A percentile compares a stretch with the other conserved stretches of the same genome.
Conservation (phyloP, 2,329 filamentous ascomycete genomes). For the Alternaria sp. region DNA sequence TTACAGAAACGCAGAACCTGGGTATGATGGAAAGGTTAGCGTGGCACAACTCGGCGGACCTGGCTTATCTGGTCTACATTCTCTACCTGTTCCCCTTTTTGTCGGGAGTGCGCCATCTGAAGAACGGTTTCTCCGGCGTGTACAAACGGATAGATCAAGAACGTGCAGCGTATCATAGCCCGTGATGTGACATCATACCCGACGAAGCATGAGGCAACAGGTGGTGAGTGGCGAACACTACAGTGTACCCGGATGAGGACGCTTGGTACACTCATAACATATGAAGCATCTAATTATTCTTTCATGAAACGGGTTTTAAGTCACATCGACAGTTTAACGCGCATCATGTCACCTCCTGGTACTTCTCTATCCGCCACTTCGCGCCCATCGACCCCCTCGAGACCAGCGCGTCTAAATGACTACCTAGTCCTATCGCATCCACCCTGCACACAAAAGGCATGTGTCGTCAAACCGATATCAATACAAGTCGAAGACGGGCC, state of each 20-base stretch:
- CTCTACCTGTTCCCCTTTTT: background rate
- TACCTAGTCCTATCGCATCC: slow-evolving; percentile 4
- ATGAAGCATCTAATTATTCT: background rate
- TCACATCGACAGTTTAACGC: background rate
- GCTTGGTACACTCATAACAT: background rate
- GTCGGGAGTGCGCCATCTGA: background rate
- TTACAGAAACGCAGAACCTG: background rate
- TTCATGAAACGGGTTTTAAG: slow-evolving; percentile 2
- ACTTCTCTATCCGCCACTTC: slow-evolving; percentile 3
- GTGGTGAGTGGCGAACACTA: background rate
- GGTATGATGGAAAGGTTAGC: background rate
- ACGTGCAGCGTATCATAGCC: background rate
- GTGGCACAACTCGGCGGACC: background rate
- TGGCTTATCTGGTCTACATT: background rate
- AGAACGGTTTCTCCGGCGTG: background rate
- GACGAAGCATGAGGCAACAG: background rate
- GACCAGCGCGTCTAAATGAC: slow-evolving; percentile 2
- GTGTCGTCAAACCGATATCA: slow-evolving; percentile 2
- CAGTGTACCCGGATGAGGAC: background rate
- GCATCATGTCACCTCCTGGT: background rate
- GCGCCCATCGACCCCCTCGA: background rate
- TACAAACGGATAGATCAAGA: background rate
- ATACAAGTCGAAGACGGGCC: slow-evolving; percentile 2
- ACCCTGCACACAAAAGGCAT: background rate
- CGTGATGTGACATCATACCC: background rate